Evolutionary conservation across 2,329 filamentous ascomycete genomes (phyloP), one percentile per base, ranked within the genome.

Genomic region (Polychaeton citri): DNA sequence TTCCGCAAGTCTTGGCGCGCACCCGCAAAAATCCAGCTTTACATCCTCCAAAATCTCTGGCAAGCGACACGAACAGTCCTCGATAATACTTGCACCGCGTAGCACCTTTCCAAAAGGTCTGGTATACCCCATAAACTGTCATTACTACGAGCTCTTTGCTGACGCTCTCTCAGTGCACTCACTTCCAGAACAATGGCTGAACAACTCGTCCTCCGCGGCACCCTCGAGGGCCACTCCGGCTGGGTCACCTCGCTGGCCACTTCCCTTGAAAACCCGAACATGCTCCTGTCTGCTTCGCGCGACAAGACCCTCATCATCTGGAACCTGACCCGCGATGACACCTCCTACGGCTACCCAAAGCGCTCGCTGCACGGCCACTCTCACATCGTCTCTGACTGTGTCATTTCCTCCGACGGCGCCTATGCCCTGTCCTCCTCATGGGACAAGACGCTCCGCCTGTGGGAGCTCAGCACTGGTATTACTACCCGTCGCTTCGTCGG

Each of bases 251-350:
- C 78, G 72, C 76, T 96, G 71, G 88, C 88, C 59, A 96, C 88
- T 66, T 95, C 88, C 59, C 81, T 95, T 72, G 88, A 96, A 81
- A 95, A 95, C 82, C 90, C 90, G 63, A 96, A 98, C 78, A 96
- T 98, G 88, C 87, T 98, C 65, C 79, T 98, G 60, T 98, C 90
- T 54, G 88, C 75, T 61, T 85, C 78, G 64, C 86, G 90, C 72
- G 90, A 98, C 78, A 95, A 96, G 82, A 84, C 83, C 55, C 75
- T 98, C 66, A 98, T 98, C 74, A 93, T 98, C 79, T 98, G 90
- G 90, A 94, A 95, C 78, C 77, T 98, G 61, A 96, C 90, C 68
- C 88, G 90, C 70, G 87, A 96, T 69, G 90, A 96, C 73, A 79
- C 79, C 65, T 81, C 84, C 64, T 98, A 96, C 76, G 90, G 90